Evolutionary conservation across 2,329 filamentous ascomycete species (phyloP).

Genomic region (Fusarium poae): DNA sequence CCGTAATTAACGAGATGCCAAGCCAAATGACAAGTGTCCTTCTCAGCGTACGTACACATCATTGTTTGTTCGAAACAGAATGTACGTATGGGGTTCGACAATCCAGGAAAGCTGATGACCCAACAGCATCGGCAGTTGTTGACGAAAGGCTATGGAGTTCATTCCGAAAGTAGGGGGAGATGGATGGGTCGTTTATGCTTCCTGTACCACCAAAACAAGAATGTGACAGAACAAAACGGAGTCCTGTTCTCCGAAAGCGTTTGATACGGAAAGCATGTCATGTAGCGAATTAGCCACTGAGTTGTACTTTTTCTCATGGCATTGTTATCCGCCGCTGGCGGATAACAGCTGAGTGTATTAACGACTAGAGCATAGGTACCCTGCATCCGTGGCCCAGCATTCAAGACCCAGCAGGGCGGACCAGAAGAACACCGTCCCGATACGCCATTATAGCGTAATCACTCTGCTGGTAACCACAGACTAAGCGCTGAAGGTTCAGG

Average conservation of each 20-base stretch:
- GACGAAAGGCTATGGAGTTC: conserved; percentile 28
- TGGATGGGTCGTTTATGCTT: conserved; percentile 3
- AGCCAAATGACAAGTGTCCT: conserved; percentile 3
- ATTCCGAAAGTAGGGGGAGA: background rate
- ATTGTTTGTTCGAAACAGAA: conserved; percentile 6
- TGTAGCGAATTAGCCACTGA: background rate
- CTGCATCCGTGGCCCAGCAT: background rate
- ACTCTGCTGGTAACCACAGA: conserved; percentile 31
- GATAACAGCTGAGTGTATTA: background rate
- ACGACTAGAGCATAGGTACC: background rate
- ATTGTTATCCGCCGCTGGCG: conserved; percentile 1
- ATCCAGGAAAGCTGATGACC: background rate
- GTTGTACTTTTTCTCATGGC: background rate
- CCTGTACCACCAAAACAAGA: background rate
- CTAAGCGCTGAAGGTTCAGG: conserved; percentile 12
- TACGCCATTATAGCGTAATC: conserved; percentile 43
- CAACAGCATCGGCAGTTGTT: conserved; percentile 29
- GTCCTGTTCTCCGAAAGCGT: background rate
- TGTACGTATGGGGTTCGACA: background rate
- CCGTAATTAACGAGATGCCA: background rate
- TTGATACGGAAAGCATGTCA: background rate
- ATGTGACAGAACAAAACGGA: conserved; percentile 5
- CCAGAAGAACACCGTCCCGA: conserved; percentile 42
- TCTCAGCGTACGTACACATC: conserved; percentile 9
- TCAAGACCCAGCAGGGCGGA: conserved; percentile 40